Base-by-base conservation (phyloP, 352 stramenopile genomes). In the Poterioochromonas sp. region DNA sequence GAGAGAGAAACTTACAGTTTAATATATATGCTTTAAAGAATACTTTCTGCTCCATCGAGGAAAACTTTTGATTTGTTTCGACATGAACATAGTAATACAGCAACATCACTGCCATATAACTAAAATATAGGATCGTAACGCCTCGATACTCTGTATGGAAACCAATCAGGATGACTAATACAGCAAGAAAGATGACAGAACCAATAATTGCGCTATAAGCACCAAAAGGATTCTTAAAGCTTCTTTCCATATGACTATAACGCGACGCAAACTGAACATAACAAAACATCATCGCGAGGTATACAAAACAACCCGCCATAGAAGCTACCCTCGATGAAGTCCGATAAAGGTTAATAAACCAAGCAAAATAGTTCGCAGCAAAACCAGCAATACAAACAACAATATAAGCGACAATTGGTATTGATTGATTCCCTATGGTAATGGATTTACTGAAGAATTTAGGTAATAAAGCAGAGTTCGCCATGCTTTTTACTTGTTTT, bases 1-100 rank as follows among this genome's bases (percentile, higher is more conserved):
- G 44, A 20, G 20, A 69, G 15, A 69, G 8, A 18, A 69, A 69
- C 60, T 69, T 22, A 69, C 60, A 8, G 26, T 69, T 69, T 15
- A 69, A 8, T 69, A 69, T 69, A 41, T 69, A 69, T 69, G 60
- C 60, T 41, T 26, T 8, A 8, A 69, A 41, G 60, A 69, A 69
- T 8, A 26, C 8, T 22, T 35, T 69, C 60, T 69, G 60, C 60
- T 69, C 60, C 8, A 22, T 22, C 60, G 5, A 8, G 26, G 35
- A 41, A 41, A 69, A 69, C 5, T 41, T 22, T 22, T 69, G 60
- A 35, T 22, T 8, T 8, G 8, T 69, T 41, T 69, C 60, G 8
- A 69, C 29, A 22, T 26, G 8, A 8, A 8, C 5, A 26, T 26
- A 69, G 60, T 35, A 41, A 18, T 69, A 69, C 8, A 69, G 26